Percentiles rank a stretch among this genome's conserved stretches.
Evolutionary conservation across 2,329 filamentous ascomycete species (phyloP).

Genomic region (Pestalotiopsis fici): DNA sequence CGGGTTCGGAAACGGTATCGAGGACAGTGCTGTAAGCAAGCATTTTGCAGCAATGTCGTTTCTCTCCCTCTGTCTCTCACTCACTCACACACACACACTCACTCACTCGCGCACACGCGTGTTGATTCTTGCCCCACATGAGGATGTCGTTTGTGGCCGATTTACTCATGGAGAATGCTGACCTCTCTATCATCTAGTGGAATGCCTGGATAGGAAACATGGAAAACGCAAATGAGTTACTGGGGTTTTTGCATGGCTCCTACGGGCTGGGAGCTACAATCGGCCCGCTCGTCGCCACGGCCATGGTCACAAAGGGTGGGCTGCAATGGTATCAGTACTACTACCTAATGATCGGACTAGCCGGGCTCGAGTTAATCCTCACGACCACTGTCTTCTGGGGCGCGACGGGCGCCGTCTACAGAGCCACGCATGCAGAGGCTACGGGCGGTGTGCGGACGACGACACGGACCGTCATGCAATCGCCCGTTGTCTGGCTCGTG

Average conservation of each 20-base stretch:
- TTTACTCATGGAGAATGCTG: neutral
- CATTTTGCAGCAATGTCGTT: neutral
- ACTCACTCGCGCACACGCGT: too few relatives aligned
- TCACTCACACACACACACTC: neutral
- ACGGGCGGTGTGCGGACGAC: slow-evolving; percentile 43
- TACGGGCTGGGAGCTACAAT: slow-evolving; percentile 74
- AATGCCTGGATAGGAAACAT: slow-evolving; percentile 70
- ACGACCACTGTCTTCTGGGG: slow-evolving; percentile 62
- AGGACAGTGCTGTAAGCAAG: slow-evolving; percentile 46
- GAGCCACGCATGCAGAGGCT: slow-evolving; percentile 33
- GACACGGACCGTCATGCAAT: slow-evolving; percentile 43
- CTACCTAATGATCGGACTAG: slow-evolving; percentile 69
- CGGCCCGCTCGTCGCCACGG: slow-evolving; percentile 69
- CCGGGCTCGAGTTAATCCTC: slow-evolving; percentile 55
- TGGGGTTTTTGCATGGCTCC: slow-evolving; percentile 71
- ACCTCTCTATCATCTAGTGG: slow-evolving; percentile 34
- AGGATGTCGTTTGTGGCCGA: neutral
- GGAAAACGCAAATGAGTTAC: slow-evolving; percentile 70
- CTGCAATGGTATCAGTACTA: slow-evolving; percentile 75
- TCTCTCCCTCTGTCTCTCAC: neutral
- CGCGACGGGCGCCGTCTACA: slow-evolving; percentile 59
- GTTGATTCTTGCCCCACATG: too few relatives aligned
- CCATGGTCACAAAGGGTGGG: slow-evolving; percentile 65
- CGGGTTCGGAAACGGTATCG: slow-evolving; percentile 21
- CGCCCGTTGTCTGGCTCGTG: slow-evolving; percentile 69